These are phyloP conservation scores for Boletales sp. DNA, from an alignment of 768 basidiomycete species.

Conservation along the genomic window DNA sequence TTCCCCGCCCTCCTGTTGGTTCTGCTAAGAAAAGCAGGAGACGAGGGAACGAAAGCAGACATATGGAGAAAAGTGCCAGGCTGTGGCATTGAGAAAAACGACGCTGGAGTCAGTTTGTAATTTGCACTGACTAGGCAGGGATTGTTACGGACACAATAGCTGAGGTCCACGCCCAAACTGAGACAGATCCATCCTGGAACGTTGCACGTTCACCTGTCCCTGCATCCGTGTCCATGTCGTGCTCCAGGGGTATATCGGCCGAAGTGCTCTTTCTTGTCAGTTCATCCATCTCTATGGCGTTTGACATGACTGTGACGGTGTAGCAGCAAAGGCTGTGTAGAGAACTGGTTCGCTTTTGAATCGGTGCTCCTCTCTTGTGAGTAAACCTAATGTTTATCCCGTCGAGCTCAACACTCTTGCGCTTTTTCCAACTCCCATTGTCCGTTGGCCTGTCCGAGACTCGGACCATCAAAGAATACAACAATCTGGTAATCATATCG, in stretches of 20 bases:
- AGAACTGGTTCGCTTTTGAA: no score
- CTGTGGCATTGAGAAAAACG: slow-evolving; percentile 20
- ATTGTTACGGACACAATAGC: slow-evolving; percentile 26
- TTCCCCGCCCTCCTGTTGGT: slow-evolving; percentile 37
- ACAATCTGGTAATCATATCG: slow-evolving; percentile 33
- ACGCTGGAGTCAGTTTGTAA: background rate
- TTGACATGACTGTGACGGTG: slow-evolving; percentile 23
- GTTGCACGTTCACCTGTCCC: slow-evolving; percentile 6
- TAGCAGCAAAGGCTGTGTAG: background rate
- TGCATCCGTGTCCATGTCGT: background rate
- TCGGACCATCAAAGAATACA: background rate
- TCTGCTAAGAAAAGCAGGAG: slow-evolving; percentile 66
- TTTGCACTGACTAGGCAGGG: background rate
- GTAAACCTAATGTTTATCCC: no score
- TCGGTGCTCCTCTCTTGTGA: no score
- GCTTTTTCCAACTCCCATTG: no score
- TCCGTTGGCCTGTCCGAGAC: background rate
- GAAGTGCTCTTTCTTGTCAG: slow-evolving; percentile 20
- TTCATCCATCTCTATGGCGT: slow-evolving; percentile 39
- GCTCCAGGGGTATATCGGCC: background rate
- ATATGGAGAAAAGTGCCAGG: slow-evolving; percentile 32
- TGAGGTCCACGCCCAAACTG: slow-evolving; percentile 39
- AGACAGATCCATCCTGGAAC: slow-evolving; percentile 23
- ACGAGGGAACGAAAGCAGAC: slow-evolving; percentile 54
- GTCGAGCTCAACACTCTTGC: no score